Evolutionary conservation across 805 yeast genomes (phyloP), one percentile per base, ranked within the genome.

Genomic region (Metschnikowia picachoensis): DNA sequence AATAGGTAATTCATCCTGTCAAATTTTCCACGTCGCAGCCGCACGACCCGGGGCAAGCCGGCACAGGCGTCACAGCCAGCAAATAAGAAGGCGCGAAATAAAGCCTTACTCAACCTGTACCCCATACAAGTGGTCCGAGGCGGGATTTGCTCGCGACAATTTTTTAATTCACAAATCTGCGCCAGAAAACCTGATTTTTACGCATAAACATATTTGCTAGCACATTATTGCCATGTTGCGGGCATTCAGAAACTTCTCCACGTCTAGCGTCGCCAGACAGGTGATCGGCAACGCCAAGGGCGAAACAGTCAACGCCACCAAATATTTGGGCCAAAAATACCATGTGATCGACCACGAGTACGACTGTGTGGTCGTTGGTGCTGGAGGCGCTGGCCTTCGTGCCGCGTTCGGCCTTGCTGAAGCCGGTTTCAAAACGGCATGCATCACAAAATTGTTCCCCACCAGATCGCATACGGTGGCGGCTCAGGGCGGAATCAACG

Each of bases 401-500:
- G 99, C 99, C 35, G 98, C 99, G 33, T 94, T 92, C 60, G 99
- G 99, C 55, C 78, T 92, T 48, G 96, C 97, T 48, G 91, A 89
- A 65, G 96, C 95, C 45, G 99, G 99, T 37, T 92, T 78, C 77
- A 92, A 94, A 70, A 92, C 97, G 38, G 99, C 99, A 32, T 94
- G 99, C 81, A 82, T 92, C 59, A 85, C 97, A 56, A 92, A 92
- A 73, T 80, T 92, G 61, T 92, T 92, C 79, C 99, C 98, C 46
- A 92, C 99, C 29, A 86, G 99, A 74, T 91, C 97, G 15, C 99
- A 92, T 68, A 92, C 99, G 16, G 99, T 92, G 42, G 98, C 98
- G 47, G 99, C 99, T 42, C 99, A 92, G 73, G 99, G 99, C 73
- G 99, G 99, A 76, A 94, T 92, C 72, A 92, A 92, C 64, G 99